Percentiles rank a stretch among this genome's conserved stretches.
These are phyloP conservation scores for Zea luxurians DNA, from an alignment of 176 grass and related monocot species.

Conservation along the genomic window DNA sequence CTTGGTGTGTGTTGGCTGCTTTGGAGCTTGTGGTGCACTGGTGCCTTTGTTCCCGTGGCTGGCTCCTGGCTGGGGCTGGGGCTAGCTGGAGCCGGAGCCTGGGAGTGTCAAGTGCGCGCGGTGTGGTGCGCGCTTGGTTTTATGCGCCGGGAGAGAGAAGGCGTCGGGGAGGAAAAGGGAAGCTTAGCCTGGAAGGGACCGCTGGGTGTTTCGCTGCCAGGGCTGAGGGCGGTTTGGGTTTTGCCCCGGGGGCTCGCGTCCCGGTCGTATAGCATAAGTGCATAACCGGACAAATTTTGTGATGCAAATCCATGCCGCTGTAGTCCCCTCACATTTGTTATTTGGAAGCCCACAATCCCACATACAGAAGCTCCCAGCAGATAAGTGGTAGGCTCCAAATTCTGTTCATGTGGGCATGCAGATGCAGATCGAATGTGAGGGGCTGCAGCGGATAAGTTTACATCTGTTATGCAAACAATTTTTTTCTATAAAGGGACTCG, in stretches of 20 bases:
- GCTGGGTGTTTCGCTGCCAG: not conserved
- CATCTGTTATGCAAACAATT: no score
- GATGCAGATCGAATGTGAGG: no score
- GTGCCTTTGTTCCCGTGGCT: slow-evolving; percentile 28
- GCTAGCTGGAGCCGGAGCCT: not conserved
- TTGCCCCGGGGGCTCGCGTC: not conserved
- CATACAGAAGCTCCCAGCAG: no score
- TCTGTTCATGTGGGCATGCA: no score
- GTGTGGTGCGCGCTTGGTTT: slow-evolving; percentile 28
- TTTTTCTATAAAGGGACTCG: no score
- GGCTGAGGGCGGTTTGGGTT: not conserved
- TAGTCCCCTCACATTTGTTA: no score
- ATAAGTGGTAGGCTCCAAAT: no score
- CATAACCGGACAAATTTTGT: no score
- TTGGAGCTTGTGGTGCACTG: slow-evolving; percentile 32
- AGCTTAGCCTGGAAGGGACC: slow-evolving; percentile 47
- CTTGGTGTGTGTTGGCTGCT: not conserved
- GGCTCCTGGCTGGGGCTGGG: not conserved
- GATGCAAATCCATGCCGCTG: no score
- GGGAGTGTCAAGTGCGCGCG: not conserved
- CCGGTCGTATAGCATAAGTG: no score
- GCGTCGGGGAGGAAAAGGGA: not conserved
- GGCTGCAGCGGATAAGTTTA: no score
- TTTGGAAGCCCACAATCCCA: no score
- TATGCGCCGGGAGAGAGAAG: slow-evolving; percentile 39